Evolutionary conservation across 2,329 filamentous ascomycete genomes (phyloP), one percentile per base, ranked within the genome.

Genomic region (Botrytis medusae): DNA sequence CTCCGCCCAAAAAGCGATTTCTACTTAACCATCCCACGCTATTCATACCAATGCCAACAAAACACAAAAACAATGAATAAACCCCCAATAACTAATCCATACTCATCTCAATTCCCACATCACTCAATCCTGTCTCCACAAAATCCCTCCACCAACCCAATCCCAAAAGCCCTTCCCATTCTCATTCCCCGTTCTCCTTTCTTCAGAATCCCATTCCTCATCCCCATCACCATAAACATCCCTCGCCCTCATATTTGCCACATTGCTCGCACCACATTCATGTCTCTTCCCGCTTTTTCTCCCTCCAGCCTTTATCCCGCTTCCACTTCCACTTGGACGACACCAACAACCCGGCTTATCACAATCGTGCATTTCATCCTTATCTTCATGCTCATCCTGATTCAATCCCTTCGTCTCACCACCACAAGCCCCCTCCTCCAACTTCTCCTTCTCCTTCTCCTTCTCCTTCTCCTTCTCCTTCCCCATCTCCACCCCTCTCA

Each of bases 161-260:
- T 68, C 64, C 64, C 64, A 68, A 32, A 67, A 68, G 2, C 46
- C 48, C 34, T 57, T 65, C 20, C 48, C 48, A 54, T 68, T 68
- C 4, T 8, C 46, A 42, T 25, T 32, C 3, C 34, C 18, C 29
- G 34, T 16, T 16, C 10, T 34, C 25, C 37, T 34, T 25, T 42
- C 37, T n/a, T 22, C 48, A 60, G 2, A 14, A 32, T 32, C 16
- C 20, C 29, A 44, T 8, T 65, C 14, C 16, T 29, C 8, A 57
- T 54, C 46, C 25, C 2, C 34, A 68, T 42, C 16, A 8, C 34
- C 32, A 68, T 48, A 68, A 68, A 68, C 25, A 68, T 68, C 64
- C 5, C 64, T 42, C 64, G 20, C 20, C 18, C 64, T 68, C 64
- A 68, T 68, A 32, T 68, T 68, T 34, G 64, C 64, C 34, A 68